Conservation (phyloP, 2,329 filamentous ascomycete species). For the Cladosporium phlei region DNA sequence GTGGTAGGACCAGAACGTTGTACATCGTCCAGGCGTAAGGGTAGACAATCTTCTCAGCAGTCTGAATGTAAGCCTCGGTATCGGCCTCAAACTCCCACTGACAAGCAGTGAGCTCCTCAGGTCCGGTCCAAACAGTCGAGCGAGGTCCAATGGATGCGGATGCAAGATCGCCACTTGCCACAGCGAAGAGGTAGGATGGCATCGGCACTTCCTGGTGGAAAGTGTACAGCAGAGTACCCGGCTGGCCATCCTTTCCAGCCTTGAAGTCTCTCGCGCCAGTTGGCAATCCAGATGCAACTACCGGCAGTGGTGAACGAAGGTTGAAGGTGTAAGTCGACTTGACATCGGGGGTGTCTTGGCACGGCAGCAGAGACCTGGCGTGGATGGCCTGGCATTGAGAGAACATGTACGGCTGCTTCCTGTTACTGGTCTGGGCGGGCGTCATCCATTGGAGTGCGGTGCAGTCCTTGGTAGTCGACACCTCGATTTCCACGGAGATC, state of each 20-base stretch:
- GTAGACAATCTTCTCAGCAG: constrained; percentile 74
- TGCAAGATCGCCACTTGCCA: constrained; percentile 78
- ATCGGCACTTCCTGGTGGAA: constrained; percentile 92
- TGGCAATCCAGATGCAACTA: constrained; percentile 82
- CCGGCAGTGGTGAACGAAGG: constrained; percentile 78
- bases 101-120: constrained; percentile 76
- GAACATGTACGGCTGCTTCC: constrained; percentile 96
- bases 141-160: constrained; percentile 81
- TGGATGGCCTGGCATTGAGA: constrained; percentile 97
- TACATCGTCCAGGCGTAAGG: constrained; percentile 93
- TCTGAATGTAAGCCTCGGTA: constrained; percentile 86
- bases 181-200: constrained; percentile 88
- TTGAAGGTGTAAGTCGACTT: constrained; percentile 93
- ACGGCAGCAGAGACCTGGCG: constrained; percentile 87
- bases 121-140: constrained; percentile 79
- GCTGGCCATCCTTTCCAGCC: constrained; percentile 49
- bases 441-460: constrained; percentile 95
- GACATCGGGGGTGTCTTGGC: constrained; percentile 94
- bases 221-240: constrained; percentile 62
- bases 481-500: constrained; percentile 26
- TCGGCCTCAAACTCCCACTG: constrained; percentile 90
- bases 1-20: constrained; percentile 85
- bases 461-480: constrained; percentile 81
- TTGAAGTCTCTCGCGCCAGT: constrained; percentile 49
- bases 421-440: constrained; percentile 88